phyloP scores from a whole-genome alignment of 169 alveolate species.

The Neospora caninum region DNA sequence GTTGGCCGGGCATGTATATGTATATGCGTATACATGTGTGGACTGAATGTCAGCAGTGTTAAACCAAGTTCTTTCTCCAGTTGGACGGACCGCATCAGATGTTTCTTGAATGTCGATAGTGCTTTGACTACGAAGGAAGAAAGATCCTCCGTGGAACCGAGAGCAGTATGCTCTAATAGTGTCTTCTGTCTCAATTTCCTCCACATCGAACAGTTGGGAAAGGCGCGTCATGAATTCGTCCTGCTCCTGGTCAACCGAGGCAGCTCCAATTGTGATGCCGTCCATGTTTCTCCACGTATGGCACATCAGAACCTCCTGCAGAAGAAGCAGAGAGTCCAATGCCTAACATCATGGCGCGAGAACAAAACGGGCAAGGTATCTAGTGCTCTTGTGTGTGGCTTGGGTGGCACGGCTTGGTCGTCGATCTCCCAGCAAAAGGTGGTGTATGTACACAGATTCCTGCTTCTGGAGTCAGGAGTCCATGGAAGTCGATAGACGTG shows the following conservation, averaged over 20 bases:
- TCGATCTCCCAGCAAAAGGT: too few species aligned
- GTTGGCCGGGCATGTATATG: too few species aligned
- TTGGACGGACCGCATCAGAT: neutral
- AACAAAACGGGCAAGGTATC: neutral
- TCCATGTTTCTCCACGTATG: neutral
- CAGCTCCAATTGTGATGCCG: neutral
- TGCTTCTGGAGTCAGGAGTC: too few species aligned
- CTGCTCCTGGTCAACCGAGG: neutral
- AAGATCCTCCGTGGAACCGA: neutral
- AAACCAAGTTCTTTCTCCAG: too few species aligned
- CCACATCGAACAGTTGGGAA: neutral
- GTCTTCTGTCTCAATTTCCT: constrained; percentile 9
- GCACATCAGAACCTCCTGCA: constrained; percentile 26
- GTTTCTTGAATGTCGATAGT: constrained; percentile 5
- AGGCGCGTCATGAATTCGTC: neutral
- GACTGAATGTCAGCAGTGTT: too few species aligned
- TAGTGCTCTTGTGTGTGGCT: too few species aligned
- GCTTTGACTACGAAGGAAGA: constrained; percentile 13
- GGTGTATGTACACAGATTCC: too few species aligned
- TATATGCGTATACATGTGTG: too few species aligned
- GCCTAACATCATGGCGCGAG: neutral
- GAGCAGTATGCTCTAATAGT: neutral
- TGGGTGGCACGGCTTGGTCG: too few species aligned
- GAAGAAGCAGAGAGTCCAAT: neutral
- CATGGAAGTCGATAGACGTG: too few species aligned